These are phyloP conservation scores for Acacia melanoxylon DNA, from an alignment of 306 rosid species.

Conservation along the genomic window DNA sequence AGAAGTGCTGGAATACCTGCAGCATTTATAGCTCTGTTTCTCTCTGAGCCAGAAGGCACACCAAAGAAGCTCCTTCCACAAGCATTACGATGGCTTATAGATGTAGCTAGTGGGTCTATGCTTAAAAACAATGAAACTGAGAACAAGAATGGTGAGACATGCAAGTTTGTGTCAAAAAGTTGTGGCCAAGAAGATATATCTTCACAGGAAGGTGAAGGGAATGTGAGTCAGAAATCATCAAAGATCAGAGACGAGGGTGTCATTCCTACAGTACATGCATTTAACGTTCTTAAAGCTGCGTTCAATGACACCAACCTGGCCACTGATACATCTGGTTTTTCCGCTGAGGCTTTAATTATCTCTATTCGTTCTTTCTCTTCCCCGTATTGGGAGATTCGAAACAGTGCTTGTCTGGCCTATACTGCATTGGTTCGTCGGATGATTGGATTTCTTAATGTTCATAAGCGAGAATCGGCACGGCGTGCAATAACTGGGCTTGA, in stretches of 20 bases:
- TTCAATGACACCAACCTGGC: slow-evolving; percentile 95
- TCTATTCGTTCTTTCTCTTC: slow-evolving; percentile 89
- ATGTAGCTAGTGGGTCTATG: slow-evolving; percentile 70
- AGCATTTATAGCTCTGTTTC: slow-evolving; percentile 87
- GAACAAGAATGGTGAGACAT: slow-evolving; percentile 39
- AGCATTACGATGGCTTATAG: slow-evolving; percentile 91
- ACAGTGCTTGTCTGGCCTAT: slow-evolving; percentile 92
- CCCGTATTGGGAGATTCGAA: slow-evolving; percentile 94
- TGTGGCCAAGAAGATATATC: slow-evolving; percentile 35
- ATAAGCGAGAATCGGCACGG: slow-evolving; percentile 85
- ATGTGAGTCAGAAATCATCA: slow-evolving; percentile 49
- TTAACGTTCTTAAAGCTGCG: slow-evolving; percentile 85
- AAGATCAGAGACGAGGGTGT: slow-evolving; percentile 95
- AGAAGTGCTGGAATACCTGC: slow-evolving; percentile 99
- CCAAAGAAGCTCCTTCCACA: slow-evolving; percentile 94
- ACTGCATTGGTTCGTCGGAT: slow-evolving; percentile 95
- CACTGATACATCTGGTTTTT: slow-evolving; percentile 91
- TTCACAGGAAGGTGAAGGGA: slow-evolving; percentile 39
- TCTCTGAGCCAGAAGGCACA: slow-evolving; percentile 97
- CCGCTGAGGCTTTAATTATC: slow-evolving; percentile 87
- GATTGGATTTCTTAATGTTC: slow-evolving; percentile 92
- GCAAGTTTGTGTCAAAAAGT: slow-evolving; percentile 34
- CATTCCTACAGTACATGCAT: slow-evolving; percentile 94
- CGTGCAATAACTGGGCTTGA: slow-evolving; percentile 92
- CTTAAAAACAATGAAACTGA: slow-evolving; percentile 48